Base-by-base conservation (phyloP, 805 yeast genomes). In the Sugiyamaella floridensis region DNA sequence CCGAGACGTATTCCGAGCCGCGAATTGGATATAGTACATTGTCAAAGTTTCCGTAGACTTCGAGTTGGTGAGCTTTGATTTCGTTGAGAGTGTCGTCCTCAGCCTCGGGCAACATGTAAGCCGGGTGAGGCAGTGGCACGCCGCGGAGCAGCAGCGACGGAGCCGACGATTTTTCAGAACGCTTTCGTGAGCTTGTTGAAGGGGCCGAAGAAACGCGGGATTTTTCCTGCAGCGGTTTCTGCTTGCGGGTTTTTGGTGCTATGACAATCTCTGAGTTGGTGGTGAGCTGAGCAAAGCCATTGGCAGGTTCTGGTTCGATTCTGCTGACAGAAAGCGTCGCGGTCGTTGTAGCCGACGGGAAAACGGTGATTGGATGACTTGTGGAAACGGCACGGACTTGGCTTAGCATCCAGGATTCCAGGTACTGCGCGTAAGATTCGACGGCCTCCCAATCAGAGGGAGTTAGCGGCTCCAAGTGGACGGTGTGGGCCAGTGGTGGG, bases 401-500 rank as follows among this genome's bases (percentile, higher is more conserved):
- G 51, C 83, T 80, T 37, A 92, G 70, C 60, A 90, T 75, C 57
- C 79, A 79, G 45, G 81, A 79, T 63, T 92, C 97, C 22, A 92
- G 76, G 43, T 76, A 78, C 28, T 77, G 81, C 1, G 96, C 92
- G 66, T 92, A 86, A 2, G 85, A 67, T 63, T 90, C 96, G 2
- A 89, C 86, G 26, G 87, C 71, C 58, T 90, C 97, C 97, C 97
- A 92, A 64, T 92, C 99, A 4, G 84, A 76, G 1, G 82, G 67
- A 0, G 87, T 76, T 16, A 78, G 68, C 0, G 98, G 98, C 61
- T 87, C 96, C 44, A 92, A 75, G 61, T 79, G 82, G 2, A 90
- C 82, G 2, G 81, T 79, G 5, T 74, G 71, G 0, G 89, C 80
- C 42, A 68, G 74, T n/a, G 76, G 79, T 1, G 73, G 65, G 40